A percentile compares a stretch with the other conserved stretches of the same genome.
Conservation (phyloP, 352 stramenopile species). For the Albugo candida region DNA sequence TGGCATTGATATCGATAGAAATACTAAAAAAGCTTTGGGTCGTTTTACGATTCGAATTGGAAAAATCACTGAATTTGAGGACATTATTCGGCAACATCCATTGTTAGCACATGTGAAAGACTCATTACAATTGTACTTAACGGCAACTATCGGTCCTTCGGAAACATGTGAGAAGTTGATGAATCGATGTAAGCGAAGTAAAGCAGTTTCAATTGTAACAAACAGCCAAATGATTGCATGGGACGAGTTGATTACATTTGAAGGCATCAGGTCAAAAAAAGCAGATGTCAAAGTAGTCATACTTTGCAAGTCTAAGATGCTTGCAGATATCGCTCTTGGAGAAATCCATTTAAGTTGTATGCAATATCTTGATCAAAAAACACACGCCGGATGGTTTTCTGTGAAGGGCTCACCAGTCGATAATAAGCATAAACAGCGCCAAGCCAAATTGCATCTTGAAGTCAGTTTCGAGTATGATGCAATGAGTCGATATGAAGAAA, state of each 20-base stretch:
- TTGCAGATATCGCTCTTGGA: constrained; percentile 48
- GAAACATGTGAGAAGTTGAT: constrained; percentile 35
- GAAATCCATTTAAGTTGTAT: constrained; percentile 33
- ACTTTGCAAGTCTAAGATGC: constrained; percentile 26
- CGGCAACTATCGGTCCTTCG: constrained; percentile 29
- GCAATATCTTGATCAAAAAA: constrained; percentile 32
- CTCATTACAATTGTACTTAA: constrained; percentile 27
- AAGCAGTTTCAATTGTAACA: constrained; percentile 45
- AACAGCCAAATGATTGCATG: constrained; percentile 21
- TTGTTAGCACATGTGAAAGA: constrained; percentile 8
- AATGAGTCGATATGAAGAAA: constrained; percentile 17
- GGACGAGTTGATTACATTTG: constrained; percentile 31
- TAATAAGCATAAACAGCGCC: too few relatives aligned
- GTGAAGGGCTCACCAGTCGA: constrained; percentile 17
- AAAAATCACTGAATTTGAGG: constrained; percentile 15
- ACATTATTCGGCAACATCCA: constrained; percentile 16
- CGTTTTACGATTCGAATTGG: constrained; percentile 30
- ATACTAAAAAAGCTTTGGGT: constrained; percentile 34
- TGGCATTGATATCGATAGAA: constrained; percentile 39
- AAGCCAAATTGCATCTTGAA: too few relatives aligned
- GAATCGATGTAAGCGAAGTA: constrained; percentile 29
- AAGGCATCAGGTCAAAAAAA: constrained; percentile 40
- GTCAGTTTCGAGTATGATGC: constrained; percentile 41
- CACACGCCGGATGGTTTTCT: constrained; percentile 31
- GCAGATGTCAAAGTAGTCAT: constrained; percentile 49